Evolutionary conservation across 306 rosid genomes (phyloP).

Genomic region (Glycine latifolia): DNA sequence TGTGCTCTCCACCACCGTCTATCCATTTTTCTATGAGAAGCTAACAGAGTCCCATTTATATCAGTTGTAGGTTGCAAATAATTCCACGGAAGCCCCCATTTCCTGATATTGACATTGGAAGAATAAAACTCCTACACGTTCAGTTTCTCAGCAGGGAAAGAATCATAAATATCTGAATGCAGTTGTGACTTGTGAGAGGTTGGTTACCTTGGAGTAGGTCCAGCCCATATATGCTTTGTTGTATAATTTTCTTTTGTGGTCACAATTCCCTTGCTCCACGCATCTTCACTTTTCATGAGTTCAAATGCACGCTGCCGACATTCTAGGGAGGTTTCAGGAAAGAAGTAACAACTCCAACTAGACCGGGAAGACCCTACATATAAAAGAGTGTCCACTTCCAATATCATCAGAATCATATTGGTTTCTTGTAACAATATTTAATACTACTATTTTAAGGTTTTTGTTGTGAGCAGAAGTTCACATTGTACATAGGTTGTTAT

Average conservation of each 20-base stretch:
- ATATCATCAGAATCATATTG: too few species aligned
- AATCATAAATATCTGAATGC: slow-evolving; percentile 15
- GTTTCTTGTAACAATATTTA: not conserved
- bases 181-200: too few species aligned
- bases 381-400: too few species aligned
- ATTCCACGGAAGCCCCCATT: slow-evolving; percentile 93
- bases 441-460: not conserved
- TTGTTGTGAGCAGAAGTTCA: too few species aligned
- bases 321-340: slow-evolving; percentile 83
- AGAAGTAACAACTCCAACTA: slow-evolving; percentile 95
- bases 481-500: slow-evolving; percentile 14
- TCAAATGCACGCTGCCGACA: slow-evolving; percentile 75
- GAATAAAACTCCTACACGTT: slow-evolving; percentile 5
- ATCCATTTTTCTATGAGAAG: slow-evolving; percentile 90
- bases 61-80: slow-evolving; percentile 92
- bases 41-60: slow-evolving; percentile 78
- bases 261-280: slow-evolving; percentile 68
- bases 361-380: slow-evolving; percentile 68
- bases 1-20: slow-evolving; percentile 97
- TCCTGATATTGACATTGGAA: slow-evolving; percentile 56
- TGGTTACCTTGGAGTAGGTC: slow-evolving; percentile 76
- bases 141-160: slow-evolving; percentile 31
- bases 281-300: slow-evolving; percentile 70
- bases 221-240: slow-evolving; percentile 83
- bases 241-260: slow-evolving; percentile 76